Evolutionary conservation across 495 filamentous ascomycete species (phyloP), one percentile per base, ranked within the genome.

Genomic region (Daldinia concentrica): DNA sequence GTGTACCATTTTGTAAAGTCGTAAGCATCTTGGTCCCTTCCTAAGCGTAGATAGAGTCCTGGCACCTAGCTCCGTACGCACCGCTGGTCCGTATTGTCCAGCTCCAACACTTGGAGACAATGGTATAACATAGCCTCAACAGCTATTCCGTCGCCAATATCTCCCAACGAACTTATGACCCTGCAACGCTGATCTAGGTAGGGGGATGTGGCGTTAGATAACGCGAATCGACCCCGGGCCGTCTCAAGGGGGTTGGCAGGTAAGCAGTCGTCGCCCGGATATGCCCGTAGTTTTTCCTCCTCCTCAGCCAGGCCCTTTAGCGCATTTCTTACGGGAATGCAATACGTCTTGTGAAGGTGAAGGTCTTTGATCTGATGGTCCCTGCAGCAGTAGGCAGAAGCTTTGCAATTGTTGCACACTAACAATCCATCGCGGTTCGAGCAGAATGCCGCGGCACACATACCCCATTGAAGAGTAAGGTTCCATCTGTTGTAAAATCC

Each of bases 21-120:
- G 61, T 87, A 89, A 73, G 79, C 83, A 48, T 86, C 81, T 58
- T 87, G 83, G 32, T 87, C 86, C 63, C 71, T 78, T 11, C 80
- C 76, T 30, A 86, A 74, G 12, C 85, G 81, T 14, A 88, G 58
- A 39, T 80, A 73, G 37, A 86, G 58, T 4, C 66, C 68, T 7
- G 86, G 85, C 1, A 85, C 64, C 19, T 79, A 30, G 48, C 74
- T 43, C 7, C 83, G 79, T 4, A 83, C 66, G 6, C 80, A 4
- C 1, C 8, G 7, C 19, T 4, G 3, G 8, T 48, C 43, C 43
- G 1, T 11, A 24, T 24, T 12, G 17, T 48, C 43, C 17, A 48
- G 9, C 17, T 9, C 14, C 19, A 48, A 9, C 43, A 24, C 1
- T 3, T 24, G 19, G 17, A 48, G 43, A 22, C 43, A 48, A 24